Evolutionary conservation across 2,329 filamentous ascomycete species (phyloP).

Genomic region (Calonectria naviculata): DNA sequence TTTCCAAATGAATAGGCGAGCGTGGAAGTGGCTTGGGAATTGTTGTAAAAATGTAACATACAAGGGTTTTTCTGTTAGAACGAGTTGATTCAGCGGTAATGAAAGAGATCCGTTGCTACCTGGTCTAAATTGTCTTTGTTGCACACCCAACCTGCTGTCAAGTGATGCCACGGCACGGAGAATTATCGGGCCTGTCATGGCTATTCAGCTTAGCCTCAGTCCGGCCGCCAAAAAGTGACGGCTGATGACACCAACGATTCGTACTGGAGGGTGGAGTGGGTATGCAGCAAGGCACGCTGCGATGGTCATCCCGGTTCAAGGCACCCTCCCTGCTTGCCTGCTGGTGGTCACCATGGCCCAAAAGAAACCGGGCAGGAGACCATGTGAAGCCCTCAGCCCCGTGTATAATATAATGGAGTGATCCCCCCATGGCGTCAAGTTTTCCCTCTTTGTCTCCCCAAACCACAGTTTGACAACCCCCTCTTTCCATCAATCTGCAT

Average conservation of each 20-base stretch:
- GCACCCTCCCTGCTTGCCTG: conserved; percentile 36
- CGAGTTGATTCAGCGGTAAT: conserved; percentile 15
- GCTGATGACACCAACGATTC: background rate
- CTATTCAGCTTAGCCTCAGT: background rate
- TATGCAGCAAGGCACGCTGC: conserved; percentile 28
- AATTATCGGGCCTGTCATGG: background rate
- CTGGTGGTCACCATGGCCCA: conserved; percentile 35
- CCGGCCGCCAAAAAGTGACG: background rate
- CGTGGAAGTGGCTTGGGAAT: conserved; percentile 25
- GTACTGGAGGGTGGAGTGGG: conserved; percentile 30
- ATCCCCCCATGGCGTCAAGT: conserved; percentile 20
- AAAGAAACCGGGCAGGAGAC: conserved; percentile 42
- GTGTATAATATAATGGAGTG: conserved; percentile 38
- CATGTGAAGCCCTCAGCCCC: conserved; percentile 27
- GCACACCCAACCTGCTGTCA: background rate
- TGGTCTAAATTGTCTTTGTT: conserved; percentile 3
- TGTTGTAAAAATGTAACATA: conserved; percentile 42
- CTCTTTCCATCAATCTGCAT: background rate
- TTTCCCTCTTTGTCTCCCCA: conserved; percentile 9
- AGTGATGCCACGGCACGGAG: background rate
- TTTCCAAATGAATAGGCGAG: conserved; percentile 19
- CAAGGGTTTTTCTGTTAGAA: conserved; percentile 21
- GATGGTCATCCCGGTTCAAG: conserved; percentile 32
- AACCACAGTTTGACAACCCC: background rate
- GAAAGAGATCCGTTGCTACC: conserved; percentile 6